Base-by-base conservation (phyloP, 306 rosid species). In the Quercus aquifolioides region DNA sequence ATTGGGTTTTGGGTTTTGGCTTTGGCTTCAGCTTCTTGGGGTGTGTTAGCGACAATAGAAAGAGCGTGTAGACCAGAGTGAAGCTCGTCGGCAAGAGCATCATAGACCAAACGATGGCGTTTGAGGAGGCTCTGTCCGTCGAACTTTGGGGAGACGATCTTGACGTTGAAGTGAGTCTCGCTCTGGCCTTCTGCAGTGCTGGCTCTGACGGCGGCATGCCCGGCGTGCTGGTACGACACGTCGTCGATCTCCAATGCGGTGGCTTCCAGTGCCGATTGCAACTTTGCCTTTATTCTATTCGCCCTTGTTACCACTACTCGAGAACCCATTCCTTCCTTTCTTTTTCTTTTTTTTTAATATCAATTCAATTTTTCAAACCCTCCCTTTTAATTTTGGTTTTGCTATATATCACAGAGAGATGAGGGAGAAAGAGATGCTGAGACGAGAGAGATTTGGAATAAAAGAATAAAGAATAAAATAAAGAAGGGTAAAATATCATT, bases 141-240 rank as follows among this genome's bases (percentile, higher is more conserved):
- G 70, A 94, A 94, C 77, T 92, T 90, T 1, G 94, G 77, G 0
- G 97, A 92, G 11, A 92, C 90, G 49, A 94, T 85, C 76, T 79
- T 92, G 14, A 94, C 78, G 59, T 94, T 92, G 90, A 92, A 94
- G 76, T 94, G 98, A 14, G 97, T 90, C 55, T 92, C 46, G 8
- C 11, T 41, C 46, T 41, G 46, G 46, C 46, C 97, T 33, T 80
- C 73, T 5, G 75, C 88, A 43, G 88, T 59, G 59, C 69, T 68
- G 1, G 74, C 90, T 69, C 71, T 88, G 67, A 92, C 77, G 67
- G 94, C 98, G 43, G 94, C 88, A 73, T 94, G 98, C 11, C 94
- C 97, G 0, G 94, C 92, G 80, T 92, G 98, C 86, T 92, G 97
- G 73, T 88, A 55, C 55, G 98, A 92, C 55, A 92, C 97, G 88